Conservation (phyloP, 129 eudicot species). For the Deinandra increscens region DNA sequence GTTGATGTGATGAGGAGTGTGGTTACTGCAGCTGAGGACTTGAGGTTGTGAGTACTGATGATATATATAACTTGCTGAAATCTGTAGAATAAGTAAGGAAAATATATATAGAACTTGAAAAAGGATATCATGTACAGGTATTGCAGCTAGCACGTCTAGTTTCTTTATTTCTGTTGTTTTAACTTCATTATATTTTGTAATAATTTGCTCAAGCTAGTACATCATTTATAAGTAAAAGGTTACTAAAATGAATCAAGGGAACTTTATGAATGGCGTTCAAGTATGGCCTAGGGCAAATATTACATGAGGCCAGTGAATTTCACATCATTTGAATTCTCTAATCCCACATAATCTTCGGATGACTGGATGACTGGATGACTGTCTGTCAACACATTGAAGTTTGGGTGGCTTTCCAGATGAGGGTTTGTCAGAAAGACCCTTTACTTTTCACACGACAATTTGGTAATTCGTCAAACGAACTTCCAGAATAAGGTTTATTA, state of each 20-base stretch:
- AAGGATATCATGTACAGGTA: conserved; percentile 25
- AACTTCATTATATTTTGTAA: not conserved
- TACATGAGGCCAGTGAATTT: too few relatives aligned
- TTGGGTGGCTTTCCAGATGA: too few relatives aligned
- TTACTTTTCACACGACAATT: too few relatives aligned
- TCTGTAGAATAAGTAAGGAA: conserved; percentile 5
- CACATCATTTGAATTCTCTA: too few relatives aligned
- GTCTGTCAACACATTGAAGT: too few relatives aligned
- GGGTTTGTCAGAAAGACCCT: too few relatives aligned
- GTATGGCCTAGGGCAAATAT: too few relatives aligned
- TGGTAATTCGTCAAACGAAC: too few relatives aligned
- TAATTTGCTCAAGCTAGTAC: not conserved
- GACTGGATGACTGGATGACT: too few relatives aligned
- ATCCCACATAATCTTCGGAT: too few relatives aligned
- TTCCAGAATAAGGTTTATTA: too few relatives aligned
- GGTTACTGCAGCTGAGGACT: conserved; percentile 44
- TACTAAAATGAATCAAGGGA: not conserved
- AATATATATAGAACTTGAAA: not conserved
- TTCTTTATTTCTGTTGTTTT: conserved; percentile 15
- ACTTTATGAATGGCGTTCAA: not conserved
- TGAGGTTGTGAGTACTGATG: conserved; percentile 30
- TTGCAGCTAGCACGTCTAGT: conserved; percentile 26
- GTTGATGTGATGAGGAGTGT: conserved; percentile 74
- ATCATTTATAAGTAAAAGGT: not conserved
- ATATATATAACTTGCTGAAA: conserved; percentile 18